Conservation (phyloP, 192 early-diverging fungal species). For the Entomortierella beljakovae region DNA sequence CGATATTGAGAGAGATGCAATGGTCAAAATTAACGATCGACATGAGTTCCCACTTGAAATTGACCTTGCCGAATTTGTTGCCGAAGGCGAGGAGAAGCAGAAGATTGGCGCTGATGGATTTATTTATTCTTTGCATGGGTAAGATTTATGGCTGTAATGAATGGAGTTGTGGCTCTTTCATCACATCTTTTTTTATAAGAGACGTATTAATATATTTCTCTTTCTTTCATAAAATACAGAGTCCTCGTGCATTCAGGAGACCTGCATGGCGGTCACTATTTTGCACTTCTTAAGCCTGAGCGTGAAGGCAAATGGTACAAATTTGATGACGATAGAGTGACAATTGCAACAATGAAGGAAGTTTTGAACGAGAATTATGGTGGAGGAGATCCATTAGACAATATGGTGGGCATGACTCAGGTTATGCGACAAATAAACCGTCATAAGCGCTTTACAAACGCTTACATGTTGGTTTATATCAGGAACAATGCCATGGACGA, state of each 20-base stretch:
- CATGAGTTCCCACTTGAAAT: constrained; percentile 92
- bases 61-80: constrained; percentile 87
- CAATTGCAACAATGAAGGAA: constrained; percentile 80
- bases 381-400: constrained; percentile 69
- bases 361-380: constrained; percentile 97
- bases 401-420: constrained; percentile 38
- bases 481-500: constrained; percentile 79
- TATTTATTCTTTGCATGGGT: constrained; percentile 91
- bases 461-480: constrained; percentile 99
- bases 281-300: constrained; percentile 87
- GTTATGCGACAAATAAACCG: constrained; percentile 59
- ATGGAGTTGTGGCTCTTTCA: neutral
- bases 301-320: constrained; percentile 87
- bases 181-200: constrained; percentile 3
- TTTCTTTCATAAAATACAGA: constrained; percentile 48
- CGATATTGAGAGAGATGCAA: constrained; percentile 87
- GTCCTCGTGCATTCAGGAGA: constrained; percentile 97
- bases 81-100: constrained; percentile 69
- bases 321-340: constrained; percentile 97
- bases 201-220: no score
- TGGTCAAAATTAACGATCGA: constrained; percentile 99
- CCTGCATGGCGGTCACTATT: constrained; percentile 94
- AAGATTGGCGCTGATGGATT: constrained; percentile 61
- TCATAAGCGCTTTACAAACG: constrained; percentile 91
- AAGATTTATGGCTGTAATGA: constrained; percentile 1